Percentiles rank a stretch among this genome's conserved stretches.
These are phyloP conservation scores for Amaranthus cruentus DNA, from an alignment of 148 eudicot genomes.

Conservation along the genomic window DNA sequence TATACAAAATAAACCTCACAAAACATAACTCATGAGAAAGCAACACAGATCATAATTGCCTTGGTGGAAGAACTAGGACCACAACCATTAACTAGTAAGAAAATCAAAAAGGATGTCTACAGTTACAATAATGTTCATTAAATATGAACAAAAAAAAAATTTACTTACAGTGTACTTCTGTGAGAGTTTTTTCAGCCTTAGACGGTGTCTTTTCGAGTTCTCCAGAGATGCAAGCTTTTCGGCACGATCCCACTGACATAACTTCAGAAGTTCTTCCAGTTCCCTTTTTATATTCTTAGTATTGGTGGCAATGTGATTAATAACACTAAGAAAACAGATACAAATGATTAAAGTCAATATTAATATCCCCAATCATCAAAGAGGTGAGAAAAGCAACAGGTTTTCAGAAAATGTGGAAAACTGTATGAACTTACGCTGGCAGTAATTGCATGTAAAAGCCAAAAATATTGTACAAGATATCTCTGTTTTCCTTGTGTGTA, in stretches of 20 bases:
- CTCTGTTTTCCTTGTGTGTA: conserved; percentile 50
- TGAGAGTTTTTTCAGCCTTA: conserved; percentile 64
- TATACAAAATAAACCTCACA: neutral
- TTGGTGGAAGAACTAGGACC: neutral
- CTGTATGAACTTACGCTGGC: conserved; percentile 56
- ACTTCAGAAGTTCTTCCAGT: conserved; percentile 53
- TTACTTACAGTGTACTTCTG: conserved; percentile 79
- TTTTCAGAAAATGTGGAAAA: neutral
- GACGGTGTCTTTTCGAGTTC: conserved; percentile 58
- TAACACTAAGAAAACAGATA: conserved; percentile 35
- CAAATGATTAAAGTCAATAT: neutral
- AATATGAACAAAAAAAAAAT: neutral
- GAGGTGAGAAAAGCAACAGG: neutral
- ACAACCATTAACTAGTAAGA: neutral
- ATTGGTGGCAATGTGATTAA: conserved; percentile 49
- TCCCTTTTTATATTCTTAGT: conserved; percentile 60
- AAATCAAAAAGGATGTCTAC: neutral
- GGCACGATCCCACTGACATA: conserved; percentile 63
- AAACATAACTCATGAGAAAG: neutral
- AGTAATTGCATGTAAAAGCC: conserved; percentile 80
- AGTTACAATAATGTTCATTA: neutral
- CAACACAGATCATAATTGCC: neutral
- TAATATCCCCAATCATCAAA: neutral
- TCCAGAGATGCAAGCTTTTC: conserved; percentile 59
- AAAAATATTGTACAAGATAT: conserved; percentile 66